Percentiles rank a stretch among this genome's conserved stretches.
Evolutionary conservation across 176 grass and related monocot genomes (phyloP).

Genomic region (Phoenix roebelenii): DNA sequence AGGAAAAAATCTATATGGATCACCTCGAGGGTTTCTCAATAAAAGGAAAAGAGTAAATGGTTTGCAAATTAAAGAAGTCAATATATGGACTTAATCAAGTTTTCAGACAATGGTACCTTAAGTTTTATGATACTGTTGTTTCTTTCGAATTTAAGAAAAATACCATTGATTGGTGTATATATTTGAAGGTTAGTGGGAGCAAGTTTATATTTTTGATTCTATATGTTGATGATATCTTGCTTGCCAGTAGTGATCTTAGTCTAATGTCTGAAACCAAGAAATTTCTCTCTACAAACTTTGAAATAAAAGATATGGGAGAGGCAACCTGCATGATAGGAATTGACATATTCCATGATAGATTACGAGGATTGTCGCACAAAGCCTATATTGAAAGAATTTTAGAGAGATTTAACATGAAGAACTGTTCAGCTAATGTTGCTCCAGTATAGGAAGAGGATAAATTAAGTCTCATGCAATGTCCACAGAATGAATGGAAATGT

Average conservation of each 20-base stretch:
- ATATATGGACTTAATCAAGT: slow-evolving; percentile 28
- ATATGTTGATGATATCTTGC: slow-evolving; percentile 17
- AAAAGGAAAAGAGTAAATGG: slow-evolving; percentile 3
- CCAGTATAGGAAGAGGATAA: slow-evolving; percentile 5
- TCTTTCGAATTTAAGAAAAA: slow-evolving; percentile 12
- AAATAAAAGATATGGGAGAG: slow-evolving; percentile 21
- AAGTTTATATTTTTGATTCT: slow-evolving; percentile 9
- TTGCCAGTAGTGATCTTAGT: slow-evolving; percentile 3
- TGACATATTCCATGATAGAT: slow-evolving; percentile 8
- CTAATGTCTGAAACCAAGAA: slow-evolving; percentile 11
- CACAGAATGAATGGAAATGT: slow-evolving; percentile 6
- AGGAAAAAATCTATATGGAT: slow-evolving; percentile 19
- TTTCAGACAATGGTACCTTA: slow-evolving; percentile 14
- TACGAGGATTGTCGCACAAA: slow-evolving; percentile 15
- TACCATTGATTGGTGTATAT: slow-evolving; percentile 7
- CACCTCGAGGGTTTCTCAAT: slow-evolving; percentile 7
- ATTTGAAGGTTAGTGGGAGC: slow-evolving; percentile 10
- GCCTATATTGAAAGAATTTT: neutral
- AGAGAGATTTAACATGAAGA: slow-evolving; percentile 9
- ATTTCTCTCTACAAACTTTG: slow-evolving; percentile 17
- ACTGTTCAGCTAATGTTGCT: neutral
- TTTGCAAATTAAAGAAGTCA: slow-evolving; percentile 21
- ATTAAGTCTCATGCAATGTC: slow-evolving; percentile 8
- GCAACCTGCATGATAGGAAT: slow-evolving; percentile 8
- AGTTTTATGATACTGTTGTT: slow-evolving; percentile 5